These are phyloP conservation scores for Wickerhamiella cacticola DNA, from an alignment of 805 yeast genomes.

Conservation along the genomic window DNA sequence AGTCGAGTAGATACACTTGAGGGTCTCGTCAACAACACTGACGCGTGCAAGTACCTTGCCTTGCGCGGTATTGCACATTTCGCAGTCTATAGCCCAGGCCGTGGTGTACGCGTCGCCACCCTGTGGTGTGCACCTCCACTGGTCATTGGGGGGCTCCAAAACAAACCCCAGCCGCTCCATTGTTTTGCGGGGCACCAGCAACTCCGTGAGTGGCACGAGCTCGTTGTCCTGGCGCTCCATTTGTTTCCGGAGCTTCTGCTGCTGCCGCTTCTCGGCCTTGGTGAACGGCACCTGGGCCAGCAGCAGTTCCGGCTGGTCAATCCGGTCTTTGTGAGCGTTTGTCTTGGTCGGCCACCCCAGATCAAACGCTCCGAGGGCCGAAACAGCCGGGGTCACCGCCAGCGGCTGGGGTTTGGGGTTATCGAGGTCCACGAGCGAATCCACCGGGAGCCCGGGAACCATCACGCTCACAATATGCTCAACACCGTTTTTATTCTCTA, in stretches of 20 bases:
- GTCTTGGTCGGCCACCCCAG: conserved; percentile 39
- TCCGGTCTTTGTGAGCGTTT: conserved; percentile 54
- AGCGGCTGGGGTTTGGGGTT: conserved; percentile 23
- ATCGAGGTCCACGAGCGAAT: conserved; percentile 29
- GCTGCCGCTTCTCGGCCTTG: conserved; percentile 41
- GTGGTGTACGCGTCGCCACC: conserved; percentile 29
- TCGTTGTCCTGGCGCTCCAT: neutral
- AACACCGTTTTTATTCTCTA: conserved; percentile 39
- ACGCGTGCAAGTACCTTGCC: conserved; percentile 64
- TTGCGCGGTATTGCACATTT: conserved; percentile 60
- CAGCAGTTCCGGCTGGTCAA: conserved; percentile 44
- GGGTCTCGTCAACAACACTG: conserved; percentile 53
- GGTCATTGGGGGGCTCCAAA: conserved; percentile 20
- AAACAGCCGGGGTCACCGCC: conserved; percentile 21
- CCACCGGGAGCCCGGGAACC: conserved; percentile 47
- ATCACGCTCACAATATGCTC: conserved; percentile 46
- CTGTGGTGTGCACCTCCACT: conserved; percentile 36
- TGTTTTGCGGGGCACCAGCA: conserved; percentile 25
- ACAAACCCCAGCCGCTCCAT: conserved; percentile 15
- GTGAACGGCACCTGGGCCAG: conserved; percentile 47
- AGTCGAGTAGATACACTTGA: conserved; percentile 50
- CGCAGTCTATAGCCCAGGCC: conserved; percentile 82
- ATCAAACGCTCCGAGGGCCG: conserved; percentile 34
- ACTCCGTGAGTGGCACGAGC: conserved; percentile 31
- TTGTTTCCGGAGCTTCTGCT: conserved; percentile 22